Percentiles rank a stretch among this genome's conserved stretches.
Evolutionary conservation across 202 grass and related monocot genomes (phyloP).

Genomic region (Sporobolus alterniflorus): DNA sequence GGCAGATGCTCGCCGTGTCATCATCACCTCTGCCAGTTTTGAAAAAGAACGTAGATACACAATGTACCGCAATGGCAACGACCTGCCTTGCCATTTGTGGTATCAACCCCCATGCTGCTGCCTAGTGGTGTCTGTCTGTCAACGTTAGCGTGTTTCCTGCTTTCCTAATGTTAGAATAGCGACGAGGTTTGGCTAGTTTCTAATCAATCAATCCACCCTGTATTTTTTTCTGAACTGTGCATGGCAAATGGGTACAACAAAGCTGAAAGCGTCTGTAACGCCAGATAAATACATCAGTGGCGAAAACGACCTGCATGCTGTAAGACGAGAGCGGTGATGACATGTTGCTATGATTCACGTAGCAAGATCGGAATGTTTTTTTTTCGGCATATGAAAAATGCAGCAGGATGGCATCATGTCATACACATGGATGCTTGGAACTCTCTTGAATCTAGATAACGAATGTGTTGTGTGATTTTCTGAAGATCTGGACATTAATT

Average conservation of each 20-base stretch:
- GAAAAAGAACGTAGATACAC: conserved; percentile 43
- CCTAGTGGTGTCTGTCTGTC: conserved; percentile 21
- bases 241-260: neutral
- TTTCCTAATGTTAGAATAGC: neutral
- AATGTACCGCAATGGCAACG: conserved; percentile 42
- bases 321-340: neutral
- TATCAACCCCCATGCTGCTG: conserved; percentile 28
- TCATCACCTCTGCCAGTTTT: conserved; percentile 52
- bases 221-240: neutral
- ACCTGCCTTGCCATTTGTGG: conserved; percentile 41
- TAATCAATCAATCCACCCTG: neutral
- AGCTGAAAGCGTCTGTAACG: neutral
- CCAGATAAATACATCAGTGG: neutral
- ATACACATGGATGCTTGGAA: neutral
- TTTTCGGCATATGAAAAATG: neutral
- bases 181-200: conserved; percentile 1
- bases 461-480: neutral
- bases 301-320: conserved; percentile 16
- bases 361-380: neutral
- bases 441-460: neutral
- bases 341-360: neutral
- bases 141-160: conserved; percentile 3
- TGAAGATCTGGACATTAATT: neutral
- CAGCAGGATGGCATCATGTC: neutral
- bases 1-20: conserved; percentile 20